Evolutionary conservation across 768 basidiomycete species (phyloP), one percentile per base, ranked within the genome.

Genomic region (Suillus occidentalis): DNA sequence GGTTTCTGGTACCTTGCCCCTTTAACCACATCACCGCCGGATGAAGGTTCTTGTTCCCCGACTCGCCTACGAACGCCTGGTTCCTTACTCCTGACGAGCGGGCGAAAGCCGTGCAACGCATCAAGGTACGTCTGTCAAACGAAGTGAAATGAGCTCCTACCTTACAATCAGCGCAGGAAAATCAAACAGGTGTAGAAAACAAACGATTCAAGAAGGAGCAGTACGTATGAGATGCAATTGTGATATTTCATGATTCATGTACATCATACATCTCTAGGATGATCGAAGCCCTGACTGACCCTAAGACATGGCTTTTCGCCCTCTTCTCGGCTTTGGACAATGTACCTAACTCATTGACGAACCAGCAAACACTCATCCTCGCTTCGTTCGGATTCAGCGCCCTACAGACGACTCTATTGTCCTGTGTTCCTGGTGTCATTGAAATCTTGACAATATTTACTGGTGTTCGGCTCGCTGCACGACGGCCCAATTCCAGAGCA

Each of bases 221-320:
- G 88, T 89, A 66, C 65, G 87, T 79, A 39, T 45, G 5, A 12
- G 34, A 25, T 36, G 5, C 25, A 40, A 28, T 40, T 59, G 10
- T n/a, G 53, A 34, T 34, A 47, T 42, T 60, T 55, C 50, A n/a
- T 67, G 28, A 45, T 18, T 20, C 39, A 31, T 13, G 1, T 10
- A 28, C 18, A 25, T 4, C 8, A 25, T 22, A n/a, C 10, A 43
- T 31, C 28, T 55, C 4, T 70, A 88, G 87, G 72, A 80, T 90
- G 79, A 80, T 84, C 34, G 88, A 90, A 71, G 84, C 88, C 0
- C 73, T 89, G 1, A 65, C 70, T 6, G 88, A 90, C 70, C 84
- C 85, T 0, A 90, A 89, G 73, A 87, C 87, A 0, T 90, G 88
- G 88, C 78, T 89, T 31, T 89, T 89, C 67, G 86, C 87, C 2